Conservation (phyloP, 306 rosid species). For the Cucumis melo region DNA sequence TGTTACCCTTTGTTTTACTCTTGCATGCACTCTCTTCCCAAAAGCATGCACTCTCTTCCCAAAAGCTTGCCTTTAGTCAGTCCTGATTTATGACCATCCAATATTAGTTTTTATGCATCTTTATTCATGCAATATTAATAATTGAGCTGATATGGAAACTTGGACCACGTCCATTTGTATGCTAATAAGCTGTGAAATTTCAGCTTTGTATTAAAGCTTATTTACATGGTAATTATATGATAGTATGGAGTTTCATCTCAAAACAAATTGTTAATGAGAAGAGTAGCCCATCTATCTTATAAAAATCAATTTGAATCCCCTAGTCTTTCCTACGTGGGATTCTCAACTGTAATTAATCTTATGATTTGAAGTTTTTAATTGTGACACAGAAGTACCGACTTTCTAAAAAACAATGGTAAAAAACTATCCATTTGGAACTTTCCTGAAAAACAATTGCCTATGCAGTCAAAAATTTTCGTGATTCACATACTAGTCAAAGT, state of each 20-base stretch:
- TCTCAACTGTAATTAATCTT: neutral
- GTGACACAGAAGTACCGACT: neutral
- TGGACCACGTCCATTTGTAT: neutral
- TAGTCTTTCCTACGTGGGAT: too few species aligned
- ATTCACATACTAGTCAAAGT: neutral
- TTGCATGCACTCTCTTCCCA: neutral
- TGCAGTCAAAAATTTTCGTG: neutral
- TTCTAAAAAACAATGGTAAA: neutral
- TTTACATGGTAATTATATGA: neutral
- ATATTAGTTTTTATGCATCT: neutral
- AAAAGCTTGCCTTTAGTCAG: neutral
- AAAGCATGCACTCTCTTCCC: neutral
- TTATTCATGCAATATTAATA: neutral
- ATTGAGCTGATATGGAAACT: neutral
- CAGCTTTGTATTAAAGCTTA: neutral
- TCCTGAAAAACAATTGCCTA: neutral
- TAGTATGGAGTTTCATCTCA: too few species aligned
- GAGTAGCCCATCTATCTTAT: too few species aligned
- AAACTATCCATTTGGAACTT: neutral
- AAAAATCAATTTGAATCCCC: too few species aligned
- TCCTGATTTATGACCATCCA: neutral
- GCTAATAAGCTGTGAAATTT: constrained; percentile 1
- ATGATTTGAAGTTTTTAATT: neutral
- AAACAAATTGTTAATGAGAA: too few species aligned
- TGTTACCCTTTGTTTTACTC: neutral